phyloP scores from a whole-genome alignment of 306 rosid species.

The Crotalaria pallida region DNA sequence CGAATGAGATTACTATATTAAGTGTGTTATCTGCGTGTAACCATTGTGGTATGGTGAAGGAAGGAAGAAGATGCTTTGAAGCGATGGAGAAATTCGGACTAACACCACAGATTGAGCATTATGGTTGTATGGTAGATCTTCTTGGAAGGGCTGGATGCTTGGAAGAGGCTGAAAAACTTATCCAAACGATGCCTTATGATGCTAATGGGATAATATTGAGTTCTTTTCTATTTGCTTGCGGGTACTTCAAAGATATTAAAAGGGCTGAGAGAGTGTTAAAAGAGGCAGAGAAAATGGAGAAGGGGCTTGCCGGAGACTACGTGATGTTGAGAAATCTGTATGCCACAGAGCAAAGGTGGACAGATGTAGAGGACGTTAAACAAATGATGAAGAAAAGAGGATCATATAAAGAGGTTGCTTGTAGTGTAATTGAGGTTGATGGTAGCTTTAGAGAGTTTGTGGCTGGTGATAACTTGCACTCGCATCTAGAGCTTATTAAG shows the following conservation, averaged over 20 bases:
- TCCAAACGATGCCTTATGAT: slow-evolving; percentile 51
- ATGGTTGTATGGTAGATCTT: slow-evolving; percentile 72
- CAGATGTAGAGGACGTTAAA: slow-evolving; percentile 49
- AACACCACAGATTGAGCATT: slow-evolving; percentile 62
- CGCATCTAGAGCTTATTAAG: slow-evolving; percentile 22
- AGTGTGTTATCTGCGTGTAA: slow-evolving; percentile 62
- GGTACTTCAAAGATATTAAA: slow-evolving; percentile 40
- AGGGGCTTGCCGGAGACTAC: slow-evolving; percentile 43
- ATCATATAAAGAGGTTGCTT: slow-evolving; percentile 54
- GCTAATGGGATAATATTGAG: slow-evolving; percentile 61
- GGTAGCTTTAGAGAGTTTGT: slow-evolving; percentile 50
- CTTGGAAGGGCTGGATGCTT: slow-evolving; percentile 67
- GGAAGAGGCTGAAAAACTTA: slow-evolving; percentile 62
- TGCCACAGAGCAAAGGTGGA: slow-evolving; percentile 53
- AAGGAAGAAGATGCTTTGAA: slow-evolving; percentile 57
- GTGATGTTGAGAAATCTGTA: slow-evolving; percentile 62
- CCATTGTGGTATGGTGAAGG: slow-evolving; percentile 63
- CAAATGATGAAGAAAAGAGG: slow-evolving; percentile 45
- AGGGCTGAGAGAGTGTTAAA: slow-evolving; percentile 56
- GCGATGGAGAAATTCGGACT: slow-evolving; percentile 48
- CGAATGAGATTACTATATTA: slow-evolving; percentile 49
- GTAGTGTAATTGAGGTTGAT: slow-evolving; percentile 55
- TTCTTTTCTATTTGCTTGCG: slow-evolving; percentile 62
- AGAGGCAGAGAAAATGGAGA: slow-evolving; percentile 37
- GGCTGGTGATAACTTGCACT: slow-evolving; percentile 38